Evolutionary conservation across 1,284 basidiomycete genomes (phyloP).

Genomic region (Meripilus lineatus): DNA sequence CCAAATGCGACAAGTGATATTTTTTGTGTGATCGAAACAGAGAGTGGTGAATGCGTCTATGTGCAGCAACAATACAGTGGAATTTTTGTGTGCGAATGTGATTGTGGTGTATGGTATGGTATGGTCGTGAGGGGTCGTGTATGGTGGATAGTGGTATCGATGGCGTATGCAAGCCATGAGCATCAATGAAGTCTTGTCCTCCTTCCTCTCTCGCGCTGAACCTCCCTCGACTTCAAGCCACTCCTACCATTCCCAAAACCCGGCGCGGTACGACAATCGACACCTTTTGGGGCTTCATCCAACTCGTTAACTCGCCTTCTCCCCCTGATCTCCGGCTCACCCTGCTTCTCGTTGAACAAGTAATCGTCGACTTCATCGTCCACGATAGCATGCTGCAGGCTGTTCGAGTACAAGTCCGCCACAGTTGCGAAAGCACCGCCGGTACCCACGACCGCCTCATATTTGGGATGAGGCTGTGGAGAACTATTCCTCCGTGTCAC

Average conservation of each 20-base stretch:
- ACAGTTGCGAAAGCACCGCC: conserved; percentile 15
- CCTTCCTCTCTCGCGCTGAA: no score
- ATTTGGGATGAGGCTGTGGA: conserved; percentile 21
- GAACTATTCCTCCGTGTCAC: conserved; percentile 24
- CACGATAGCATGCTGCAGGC: conserved; percentile 13
- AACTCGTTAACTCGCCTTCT: conserved; percentile 23
- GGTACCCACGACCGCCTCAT: conserved; percentile 13
- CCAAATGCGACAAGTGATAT: no score
- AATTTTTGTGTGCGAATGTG: no score
- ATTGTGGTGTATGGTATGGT: no score
- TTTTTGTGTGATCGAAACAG: no score
- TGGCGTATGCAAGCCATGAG: no score
- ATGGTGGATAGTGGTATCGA: no score
- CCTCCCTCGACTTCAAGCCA: conserved; percentile 23
- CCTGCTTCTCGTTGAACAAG: not conserved
- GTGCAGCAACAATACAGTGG: no score
- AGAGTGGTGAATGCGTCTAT: no score
- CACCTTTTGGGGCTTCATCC: conserved; percentile 14
- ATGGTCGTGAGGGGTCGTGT: no score
- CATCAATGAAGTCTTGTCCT: no score
- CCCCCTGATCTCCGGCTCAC: conserved; percentile 15
- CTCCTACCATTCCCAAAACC: conserved; percentile 25
- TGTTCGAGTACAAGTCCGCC: conserved; percentile 10
- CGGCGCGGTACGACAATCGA: conserved; percentile 16
- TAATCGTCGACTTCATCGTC: conserved; percentile 18